Evolutionary conservation across 768 basidiomycete species (phyloP), one percentile per base, ranked within the genome.

Genomic region (Suillus discolor): DNA sequence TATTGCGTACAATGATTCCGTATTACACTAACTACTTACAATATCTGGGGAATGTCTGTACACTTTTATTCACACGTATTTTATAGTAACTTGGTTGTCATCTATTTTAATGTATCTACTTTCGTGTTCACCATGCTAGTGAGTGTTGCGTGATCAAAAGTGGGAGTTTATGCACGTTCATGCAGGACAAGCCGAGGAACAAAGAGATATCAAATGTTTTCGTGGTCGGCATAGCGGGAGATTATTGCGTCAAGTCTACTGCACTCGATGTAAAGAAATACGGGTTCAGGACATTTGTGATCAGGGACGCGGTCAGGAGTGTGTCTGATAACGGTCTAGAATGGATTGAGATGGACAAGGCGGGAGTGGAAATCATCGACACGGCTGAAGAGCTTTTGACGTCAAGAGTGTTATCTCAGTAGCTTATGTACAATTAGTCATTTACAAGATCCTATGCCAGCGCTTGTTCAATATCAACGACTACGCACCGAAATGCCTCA

Each of bases 201-300:
- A 76, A 79, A 49, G 78, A 73, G 1, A 81, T 91, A 13, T 83
- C 84, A 16, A 84, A 87, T 63, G 76, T 94, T 20, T 87, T 87
- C 63, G 74, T 93, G 44, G 84, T 84, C 9, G 89, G 89, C 1
- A 77, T 95, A 41, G 93, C 93, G 23, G 87, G 90, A 2, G 93
- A 94, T 71, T 93, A 87, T 72, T 95, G 93, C 68, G 91, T 93
- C 66, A 84, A 84, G 66, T 80, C 71, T 60, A 85, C 86, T 4
- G 87, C 86, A 38, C 72, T 86, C 31, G 87, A 90, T 71, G 80
- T 84, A 1, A 81, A 84, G 62, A 44, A 64, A 25, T 80, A 77
- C 61, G 80, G 79, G 28, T 88, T 85, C 73, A 80, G 74, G 49
- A 81, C 82, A 12, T 86, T 83, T 83, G 79, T 86, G 6, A 73